Evolutionary conservation across 78 protist genomes (phyloP).

Genomic region (Diacronema lutheri): DNA sequence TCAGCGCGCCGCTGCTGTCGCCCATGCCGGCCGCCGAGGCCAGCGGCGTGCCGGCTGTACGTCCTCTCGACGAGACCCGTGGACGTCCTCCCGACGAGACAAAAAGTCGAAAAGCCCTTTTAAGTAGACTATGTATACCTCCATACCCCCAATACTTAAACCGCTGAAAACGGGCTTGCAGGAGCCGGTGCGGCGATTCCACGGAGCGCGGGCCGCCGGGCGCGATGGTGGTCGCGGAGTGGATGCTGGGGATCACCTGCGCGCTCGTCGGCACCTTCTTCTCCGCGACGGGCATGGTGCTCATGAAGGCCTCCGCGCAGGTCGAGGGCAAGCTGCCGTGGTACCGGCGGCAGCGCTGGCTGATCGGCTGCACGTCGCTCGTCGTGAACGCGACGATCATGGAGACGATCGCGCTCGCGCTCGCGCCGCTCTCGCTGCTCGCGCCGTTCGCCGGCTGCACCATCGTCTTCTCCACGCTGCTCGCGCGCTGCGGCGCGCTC

Average conservation of each 20-base stretch:
- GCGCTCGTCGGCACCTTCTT: background rate
- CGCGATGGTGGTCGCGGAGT: too few species aligned
- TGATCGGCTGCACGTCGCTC: background rate
- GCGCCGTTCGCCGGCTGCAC: background rate
- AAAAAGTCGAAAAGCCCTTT: too few species aligned
- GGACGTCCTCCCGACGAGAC: too few species aligned
- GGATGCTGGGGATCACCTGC: background rate
- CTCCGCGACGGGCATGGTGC: background rate
- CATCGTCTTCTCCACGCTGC: background rate
- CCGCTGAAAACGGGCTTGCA: too few species aligned
- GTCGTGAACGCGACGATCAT: background rate
- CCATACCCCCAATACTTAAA: too few species aligned
- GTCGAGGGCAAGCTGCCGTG: background rate
- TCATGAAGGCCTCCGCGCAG: background rate
- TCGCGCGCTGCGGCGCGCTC: background rate
- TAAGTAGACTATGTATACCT: too few species aligned
- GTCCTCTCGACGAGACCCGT: too few species aligned
- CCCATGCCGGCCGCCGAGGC: too few species aligned
- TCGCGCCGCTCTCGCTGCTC: conserved; percentile 8
- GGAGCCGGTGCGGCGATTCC: too few species aligned
- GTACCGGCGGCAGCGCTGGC: background rate
- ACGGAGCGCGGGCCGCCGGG: too few species aligned
- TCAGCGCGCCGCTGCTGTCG: too few species aligned
- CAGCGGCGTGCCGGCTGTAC: too few species aligned
- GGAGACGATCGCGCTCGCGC: background rate